A percentile compares a stretch with the other conserved stretches of the same genome.
Evolutionary conservation across 2,329 filamentous ascomycete species (phyloP).

Genomic region (Zymoseptoria crescenta): DNA sequence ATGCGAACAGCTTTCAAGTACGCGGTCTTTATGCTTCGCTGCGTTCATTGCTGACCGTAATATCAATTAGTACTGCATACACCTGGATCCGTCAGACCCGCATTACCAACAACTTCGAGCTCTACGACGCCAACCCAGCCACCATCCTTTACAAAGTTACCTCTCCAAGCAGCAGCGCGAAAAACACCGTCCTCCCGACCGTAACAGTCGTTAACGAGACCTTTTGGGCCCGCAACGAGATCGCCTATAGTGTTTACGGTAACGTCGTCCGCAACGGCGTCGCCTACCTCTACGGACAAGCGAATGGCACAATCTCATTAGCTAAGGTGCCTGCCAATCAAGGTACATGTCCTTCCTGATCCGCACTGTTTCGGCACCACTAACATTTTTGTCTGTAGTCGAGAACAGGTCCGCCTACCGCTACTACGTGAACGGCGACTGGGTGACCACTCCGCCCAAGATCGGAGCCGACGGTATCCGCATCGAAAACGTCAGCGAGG

Average conservation of each 20-base stretch:
- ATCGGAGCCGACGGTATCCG: conserved; percentile 1
- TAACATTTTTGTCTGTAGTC: not conserved
- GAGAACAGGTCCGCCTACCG: conserved; percentile 4
- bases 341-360: not conserved
- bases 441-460: not conserved
- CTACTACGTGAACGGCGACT: conserved; percentile 3
- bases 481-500: conserved; percentile 15
- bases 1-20: not conserved
- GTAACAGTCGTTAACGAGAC: not conserved
- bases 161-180: not conserved
- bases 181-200: not conserved
- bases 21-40: not conserved
- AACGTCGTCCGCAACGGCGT: conserved; percentile 3
- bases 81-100: conserved; percentile 4
- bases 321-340: conserved; percentile 1
- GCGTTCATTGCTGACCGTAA: not conserved
- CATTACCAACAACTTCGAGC: not conserved
- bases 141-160: conserved; percentile 3
- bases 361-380: not conserved
- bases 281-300: conserved; percentile 7
- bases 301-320: conserved; percentile 2
- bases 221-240: conserved; percentile 4
- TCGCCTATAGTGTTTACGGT: conserved; percentile 7
- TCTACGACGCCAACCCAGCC: not conserved
- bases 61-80: not conserved